Percentiles rank a stretch among this genome's conserved stretches.
phyloP scores from a whole-genome alignment of 2,329 filamentous ascomycete genomes.

The Diplodia seriata region DNA sequence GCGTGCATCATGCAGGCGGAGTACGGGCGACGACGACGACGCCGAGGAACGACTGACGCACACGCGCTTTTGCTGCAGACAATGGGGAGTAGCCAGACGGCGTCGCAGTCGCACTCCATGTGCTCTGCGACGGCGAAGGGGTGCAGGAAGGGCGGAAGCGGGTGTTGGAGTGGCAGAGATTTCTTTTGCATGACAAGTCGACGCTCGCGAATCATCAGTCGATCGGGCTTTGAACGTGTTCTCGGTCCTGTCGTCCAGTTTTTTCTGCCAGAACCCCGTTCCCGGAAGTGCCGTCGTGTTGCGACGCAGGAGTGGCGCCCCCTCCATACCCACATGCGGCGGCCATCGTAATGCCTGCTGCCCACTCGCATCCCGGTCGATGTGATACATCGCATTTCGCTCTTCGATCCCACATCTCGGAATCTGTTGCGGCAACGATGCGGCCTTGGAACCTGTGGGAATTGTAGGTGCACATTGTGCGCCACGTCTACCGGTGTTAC shows the following conservation, averaged over 20 bases:
- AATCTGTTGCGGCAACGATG: conserved; percentile 14
- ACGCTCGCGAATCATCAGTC: neutral
- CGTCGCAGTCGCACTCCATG: neutral
- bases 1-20: conserved; percentile 29
- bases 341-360: conserved; percentile 15
- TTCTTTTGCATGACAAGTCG: conserved; percentile 5
- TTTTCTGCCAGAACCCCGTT: conserved; percentile 10
- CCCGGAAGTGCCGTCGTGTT: conserved; percentile 16
- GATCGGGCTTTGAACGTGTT: neutral
- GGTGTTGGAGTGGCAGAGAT: neutral
- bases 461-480: conserved; percentile 5
- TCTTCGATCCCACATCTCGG: neutral
- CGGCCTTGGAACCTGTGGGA: conserved; percentile 13
- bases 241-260: neutral
- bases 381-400: conserved; percentile 28
- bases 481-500: conserved; percentile 24
- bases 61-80: conserved; percentile 2
- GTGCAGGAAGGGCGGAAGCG: neutral
- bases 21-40: conserved; percentile 7
- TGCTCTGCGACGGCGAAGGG: neutral
- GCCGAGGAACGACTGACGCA: neutral
- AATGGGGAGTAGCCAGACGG: neutral
- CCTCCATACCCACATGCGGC: conserved; percentile 16
- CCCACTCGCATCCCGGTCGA: conserved; percentile 13
- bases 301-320: conserved; percentile 16